These are phyloP conservation scores for Penicillium hesseltinei DNA, from an alignment of 2,329 filamentous ascomycete species.

Conservation along the genomic window DNA sequence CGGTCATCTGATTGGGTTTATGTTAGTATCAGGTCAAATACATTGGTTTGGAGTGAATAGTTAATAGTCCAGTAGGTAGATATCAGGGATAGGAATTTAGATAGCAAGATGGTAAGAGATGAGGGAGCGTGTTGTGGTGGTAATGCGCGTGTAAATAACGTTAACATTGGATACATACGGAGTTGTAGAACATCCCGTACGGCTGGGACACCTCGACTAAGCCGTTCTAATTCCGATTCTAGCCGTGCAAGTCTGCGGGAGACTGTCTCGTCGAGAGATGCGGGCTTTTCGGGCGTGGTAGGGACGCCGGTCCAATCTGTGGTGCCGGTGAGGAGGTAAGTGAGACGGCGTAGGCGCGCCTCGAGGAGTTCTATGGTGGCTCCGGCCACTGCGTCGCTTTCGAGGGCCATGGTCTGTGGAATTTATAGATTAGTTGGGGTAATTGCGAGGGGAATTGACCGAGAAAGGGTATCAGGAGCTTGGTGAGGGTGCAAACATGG, in stretches of 20 bases:
- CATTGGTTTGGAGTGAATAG: neutral
- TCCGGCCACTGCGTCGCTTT: conserved; percentile 37
- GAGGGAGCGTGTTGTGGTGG: neutral
- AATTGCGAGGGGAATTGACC: neutral
- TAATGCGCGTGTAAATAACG: neutral
- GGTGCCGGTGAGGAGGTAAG: conserved; percentile 46
- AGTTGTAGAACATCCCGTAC: conserved; percentile 45
- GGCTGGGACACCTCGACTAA: conserved; percentile 39
- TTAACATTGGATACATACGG: conserved; percentile 29
- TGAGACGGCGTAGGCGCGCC: conserved; percentile 43
- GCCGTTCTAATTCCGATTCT: conserved; percentile 38
- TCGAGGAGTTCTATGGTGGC: conserved; percentile 47
- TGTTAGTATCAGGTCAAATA: neutral
- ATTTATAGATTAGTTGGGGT: neutral
- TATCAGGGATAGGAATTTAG: neutral
- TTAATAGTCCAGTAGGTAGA: neutral
- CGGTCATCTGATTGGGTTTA: conserved; percentile 33
- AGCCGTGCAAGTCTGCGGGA: conserved; percentile 40
- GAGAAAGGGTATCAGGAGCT: conserved; percentile 5
- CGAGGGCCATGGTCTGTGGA: conserved; percentile 30
- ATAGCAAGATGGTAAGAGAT: neutral
- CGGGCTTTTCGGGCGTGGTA: conserved; percentile 33
- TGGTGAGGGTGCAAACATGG: conserved; percentile 19
- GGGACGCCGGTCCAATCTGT: conserved; percentile 43
- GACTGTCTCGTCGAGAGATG: conserved; percentile 39